Evolutionary conservation across 257 asterid species (phyloP), one percentile per base, ranked within the genome.

Genomic region (Solanum piurae): DNA sequence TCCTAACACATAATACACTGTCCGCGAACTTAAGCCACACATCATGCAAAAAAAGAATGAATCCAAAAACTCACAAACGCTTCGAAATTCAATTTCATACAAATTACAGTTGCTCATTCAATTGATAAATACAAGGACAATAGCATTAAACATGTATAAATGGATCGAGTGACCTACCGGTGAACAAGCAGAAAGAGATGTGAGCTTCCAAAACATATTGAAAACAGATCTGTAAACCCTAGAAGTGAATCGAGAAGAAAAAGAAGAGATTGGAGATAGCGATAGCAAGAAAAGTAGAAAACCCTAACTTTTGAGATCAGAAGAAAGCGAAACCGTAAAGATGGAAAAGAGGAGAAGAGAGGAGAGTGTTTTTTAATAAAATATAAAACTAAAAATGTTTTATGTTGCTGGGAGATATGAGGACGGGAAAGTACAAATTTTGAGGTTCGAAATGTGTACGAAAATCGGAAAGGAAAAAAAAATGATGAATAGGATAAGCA

Each of bases 191-290:
- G 98, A 92, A n/a, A 97, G 93, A 87, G 99, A 84, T 44, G 98
- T 90, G 84, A 97, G 96, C 94, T 97, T 96, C 99, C 99, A 97
- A 88, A 97, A 97, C 99, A 97, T 97, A 6, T 87, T 89, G 58
- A 86, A 89, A 83, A 80, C 29, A 91, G 98, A 94, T 94, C 96
- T 90, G 93, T 40, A 87, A 92, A 90, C 90, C 93, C 91, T 89
- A 87, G 89, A 91, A 58, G 34, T 75, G 34, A 38, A 75, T 38
- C 83, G 83, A 12, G 34, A 23, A 75, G 38, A 75, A 75, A 29
- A 69, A 34, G 60, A 79, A 72, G 89, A 88, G 84, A 86, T 85
- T 92, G 71, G 87, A 87, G 90, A 88, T 27, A 38, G 58, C 27
- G 88, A 71, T 52, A 69, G 82, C 58, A 49, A 37, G 68, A 83